A percentile compares a stretch with the other conserved stretches of the same genome.
phyloP scores from a whole-genome alignment of 257 asterid genomes.

The Lithospermum erythrorhizon region DNA sequence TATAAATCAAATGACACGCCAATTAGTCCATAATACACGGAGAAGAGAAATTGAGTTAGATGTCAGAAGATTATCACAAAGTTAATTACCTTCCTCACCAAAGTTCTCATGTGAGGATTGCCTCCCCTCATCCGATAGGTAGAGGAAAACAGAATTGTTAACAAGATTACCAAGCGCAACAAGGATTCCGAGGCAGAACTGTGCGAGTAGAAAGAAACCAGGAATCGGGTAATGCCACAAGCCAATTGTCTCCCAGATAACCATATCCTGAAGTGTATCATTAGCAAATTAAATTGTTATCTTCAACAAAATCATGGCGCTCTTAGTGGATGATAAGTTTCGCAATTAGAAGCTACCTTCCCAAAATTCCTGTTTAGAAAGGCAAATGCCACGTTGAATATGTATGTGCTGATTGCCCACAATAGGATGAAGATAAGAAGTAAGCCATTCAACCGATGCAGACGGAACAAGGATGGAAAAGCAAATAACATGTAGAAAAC shows the following conservation, averaged over 20 bases:
- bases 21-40: background rate
- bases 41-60: conserved; percentile 7
- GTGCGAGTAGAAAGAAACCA: conserved; percentile 90
- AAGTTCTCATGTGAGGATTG: conserved; percentile 37
- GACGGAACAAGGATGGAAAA: conserved; percentile 77
- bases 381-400: conserved; percentile 84
- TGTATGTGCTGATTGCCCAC: conserved; percentile 93
- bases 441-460: conserved; percentile 87
- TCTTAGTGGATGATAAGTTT: conserved; percentile 12
- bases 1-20: background rate
- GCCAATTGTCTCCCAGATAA: conserved; percentile 98
- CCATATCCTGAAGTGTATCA: conserved; percentile 63
- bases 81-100: conserved; percentile 56
- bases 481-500: conserved; percentile 80
- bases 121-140: conserved; percentile 66
- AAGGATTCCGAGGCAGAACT: conserved; percentile 88
- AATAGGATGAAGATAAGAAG: conserved; percentile 96
- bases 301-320: conserved; percentile 3
- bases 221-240: conserved; percentile 98
- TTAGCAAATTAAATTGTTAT: conserved; percentile 14
- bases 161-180: conserved; percentile 98
- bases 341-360: conserved; percentile 49
- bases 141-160: conserved; percentile 68
- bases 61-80: conserved; percentile 1
- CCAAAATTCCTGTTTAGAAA: conserved; percentile 70